Base-by-base conservation (phyloP, 176 grass and related monocot species). In the Melocanna baccifera region DNA sequence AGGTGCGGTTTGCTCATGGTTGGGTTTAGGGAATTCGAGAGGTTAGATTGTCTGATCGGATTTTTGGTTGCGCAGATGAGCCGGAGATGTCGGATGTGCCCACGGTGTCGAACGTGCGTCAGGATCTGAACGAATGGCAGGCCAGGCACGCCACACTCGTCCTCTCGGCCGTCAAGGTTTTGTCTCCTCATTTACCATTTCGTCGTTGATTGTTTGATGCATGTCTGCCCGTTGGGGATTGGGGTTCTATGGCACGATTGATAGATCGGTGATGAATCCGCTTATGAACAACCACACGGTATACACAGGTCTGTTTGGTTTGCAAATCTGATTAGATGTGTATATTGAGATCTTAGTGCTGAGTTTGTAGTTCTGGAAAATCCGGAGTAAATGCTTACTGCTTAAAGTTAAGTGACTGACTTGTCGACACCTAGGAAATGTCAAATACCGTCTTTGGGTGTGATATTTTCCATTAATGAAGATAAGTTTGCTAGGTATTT, bases 41-140 rank as follows among this genome's bases (percentile, higher is more conserved):
- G 32, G 66, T 18, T 62, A 65, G 20, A 62, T 50, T 80, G 2
- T 69, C 71, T 84, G 19, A 64, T 70, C 29, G 39, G 22, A 48
- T 77, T 23, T 78, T 83, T 63, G 30, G 61, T 81, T 26, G 4
- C 37, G 46, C 81, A 98, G 93, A 98, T 94, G 88, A 96, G 82
- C 91, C 93, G 12, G 90, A 91, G 75, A 79, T 86, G 30, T 75
- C 86, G 4, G 84, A 96, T 76, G 86, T 91, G 63, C 93, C 90
- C 10, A 96, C 97, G 11, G 88, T 96, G 64, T 96, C 97, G 76
- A 96, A 96, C 87, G 93, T 99, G 67, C 91, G 97, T 62, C 97
- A 99, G 91, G 97, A 99, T 87, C 93, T 99, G 83, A 99, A 92
- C 56, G 91, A 96, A 83, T 99, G 97, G 91, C 97, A 96, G 92